phyloP scores from a whole-genome alignment of 2,329 filamentous ascomycete genomes.

The Arthroderma uncinatum region DNA sequence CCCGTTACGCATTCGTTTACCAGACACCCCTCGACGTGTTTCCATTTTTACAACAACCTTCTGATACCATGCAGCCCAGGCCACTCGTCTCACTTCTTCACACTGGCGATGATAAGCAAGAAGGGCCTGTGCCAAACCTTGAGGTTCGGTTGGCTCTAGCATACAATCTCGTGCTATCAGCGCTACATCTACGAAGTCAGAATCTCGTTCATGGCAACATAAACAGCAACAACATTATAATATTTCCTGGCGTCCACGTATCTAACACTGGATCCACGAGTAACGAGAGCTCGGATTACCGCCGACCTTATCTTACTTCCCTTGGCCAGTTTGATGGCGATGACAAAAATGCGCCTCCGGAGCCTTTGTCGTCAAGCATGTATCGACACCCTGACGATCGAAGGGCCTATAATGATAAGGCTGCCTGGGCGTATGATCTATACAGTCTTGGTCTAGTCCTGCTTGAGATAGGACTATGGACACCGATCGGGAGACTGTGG shows the following conservation, averaged over 20 bases:
- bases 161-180: conserved; percentile 46
- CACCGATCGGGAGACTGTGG: conserved; percentile 50
- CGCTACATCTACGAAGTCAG: conserved; percentile 46
- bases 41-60: conserved; percentile 32
- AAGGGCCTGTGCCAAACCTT: conserved; percentile 40
- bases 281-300: conserved; percentile 31
- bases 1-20: conserved; percentile 51
- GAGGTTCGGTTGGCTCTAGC: conserved; percentile 53
- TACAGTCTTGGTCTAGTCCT: conserved; percentile 52
- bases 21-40: conserved; percentile 44
- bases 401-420: conserved; percentile 29
- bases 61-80: conserved; percentile 29
- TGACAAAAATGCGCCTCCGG: conserved; percentile 37
- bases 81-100: conserved; percentile 35
- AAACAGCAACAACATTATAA: conserved; percentile 53
- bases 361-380: conserved; percentile 43
- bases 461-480: conserved; percentile 54
- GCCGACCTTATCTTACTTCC: conserved; percentile 47
- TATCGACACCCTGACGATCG: conserved; percentile 49
- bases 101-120: conserved; percentile 32
- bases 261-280: conserved; percentile 19
- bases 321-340: conserved; percentile 46
- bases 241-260: conserved; percentile 38
- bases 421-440: conserved; percentile 41
- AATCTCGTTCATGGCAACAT: conserved; percentile 51